Base-by-base conservation (phyloP, 2,329 filamentous ascomycete genomes). In the Ascochyta viciae-villosae region DNA sequence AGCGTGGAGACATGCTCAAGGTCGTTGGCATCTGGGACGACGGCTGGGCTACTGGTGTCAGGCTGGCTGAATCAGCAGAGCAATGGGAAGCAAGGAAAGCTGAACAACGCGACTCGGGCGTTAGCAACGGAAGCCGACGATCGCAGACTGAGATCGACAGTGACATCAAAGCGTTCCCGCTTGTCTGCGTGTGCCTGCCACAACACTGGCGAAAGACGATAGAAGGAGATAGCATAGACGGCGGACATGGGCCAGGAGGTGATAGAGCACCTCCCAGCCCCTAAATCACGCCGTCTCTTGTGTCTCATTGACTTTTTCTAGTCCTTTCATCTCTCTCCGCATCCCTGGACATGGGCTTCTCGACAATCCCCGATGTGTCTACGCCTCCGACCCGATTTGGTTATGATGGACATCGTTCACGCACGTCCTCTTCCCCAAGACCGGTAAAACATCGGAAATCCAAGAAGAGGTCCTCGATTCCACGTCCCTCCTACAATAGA, bases 21-120 rank as follows among this genome's bases (percentile, higher is more conserved):
- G 89, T 99, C 13, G 89, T 98, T 29, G 95, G 95, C 60, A 99
- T 99, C 64, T 99, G 95, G 95, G 95, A 99, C 70, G 95, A 99
- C 74, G 95, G 95, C 42, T 99, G 95, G 95, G 95, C 95, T 10
- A 99, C 95, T 1, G 95, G 95, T 67, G 85, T 97, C 51, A 83
- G 96, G 72, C 80, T 96, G 52, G 84, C 89, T 50, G 91, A 96
- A 67, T 85, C 87, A 51, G 92, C 92, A 2, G 94, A 98, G 58
- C 91, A 97, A 62, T 97, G 92, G 87, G 91, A 96, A 66, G 83
- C 85, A 39, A 85, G 89, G 61, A 85, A 87, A 67, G 88, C 90
- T 68, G 81, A 87, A 31, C 92, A 96, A 72, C 87, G 95, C 59
- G 95, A 99, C 77, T 98, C 94, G 68, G 95, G 95, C 54, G 90